Percentiles rank a stretch among this genome's conserved stretches.
Evolutionary conservation across 495 filamentous ascomycete genomes (phyloP).

Genomic region (Neurospora africana): DNA sequence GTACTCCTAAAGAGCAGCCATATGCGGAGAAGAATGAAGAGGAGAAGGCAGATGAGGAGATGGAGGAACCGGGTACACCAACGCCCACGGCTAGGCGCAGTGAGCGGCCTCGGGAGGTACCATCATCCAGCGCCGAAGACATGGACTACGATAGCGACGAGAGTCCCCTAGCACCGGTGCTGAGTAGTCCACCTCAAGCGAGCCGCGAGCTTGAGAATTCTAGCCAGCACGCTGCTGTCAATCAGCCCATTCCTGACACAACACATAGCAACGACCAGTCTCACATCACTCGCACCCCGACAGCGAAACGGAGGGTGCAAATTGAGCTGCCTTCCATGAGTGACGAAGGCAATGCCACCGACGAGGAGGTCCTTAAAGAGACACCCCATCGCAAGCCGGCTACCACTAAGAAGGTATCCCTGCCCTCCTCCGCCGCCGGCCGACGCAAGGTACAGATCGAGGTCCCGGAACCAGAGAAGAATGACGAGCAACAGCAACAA

Average conservation of each 20-base stretch:
- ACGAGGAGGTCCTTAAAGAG: conserved; percentile 17
- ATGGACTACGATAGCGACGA: neutral
- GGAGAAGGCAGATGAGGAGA: conserved; percentile 16
- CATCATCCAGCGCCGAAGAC: neutral
- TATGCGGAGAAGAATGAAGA: conserved; percentile 17
- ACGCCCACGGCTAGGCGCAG: neutral
- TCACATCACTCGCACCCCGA: neutral
- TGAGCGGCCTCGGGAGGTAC: neutral
- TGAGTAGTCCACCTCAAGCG: neutral
- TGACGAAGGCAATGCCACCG: neutral
- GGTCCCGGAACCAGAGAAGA: neutral
- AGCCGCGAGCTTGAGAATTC: neutral
- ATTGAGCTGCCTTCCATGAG: conserved; percentile 3
- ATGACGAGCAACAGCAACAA: neutral
- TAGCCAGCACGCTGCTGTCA: neutral
- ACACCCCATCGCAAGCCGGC: conserved; percentile 9
- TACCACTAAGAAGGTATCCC: neutral
- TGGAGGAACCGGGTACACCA: conserved; percentile 7
- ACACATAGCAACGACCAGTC: neutral
- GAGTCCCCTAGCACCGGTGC: neutral
- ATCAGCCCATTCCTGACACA: neutral
- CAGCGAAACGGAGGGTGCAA: conserved; percentile 9
- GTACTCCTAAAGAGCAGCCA: conserved; percentile 9
- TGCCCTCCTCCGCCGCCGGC: neutral
- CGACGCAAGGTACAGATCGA: neutral